A percentile compares a stretch with the other conserved stretches of the same genome.
phyloP scores from a whole-genome alignment of 2,329 filamentous ascomycete species.

The Trichophyton mentagrophytes region DNA sequence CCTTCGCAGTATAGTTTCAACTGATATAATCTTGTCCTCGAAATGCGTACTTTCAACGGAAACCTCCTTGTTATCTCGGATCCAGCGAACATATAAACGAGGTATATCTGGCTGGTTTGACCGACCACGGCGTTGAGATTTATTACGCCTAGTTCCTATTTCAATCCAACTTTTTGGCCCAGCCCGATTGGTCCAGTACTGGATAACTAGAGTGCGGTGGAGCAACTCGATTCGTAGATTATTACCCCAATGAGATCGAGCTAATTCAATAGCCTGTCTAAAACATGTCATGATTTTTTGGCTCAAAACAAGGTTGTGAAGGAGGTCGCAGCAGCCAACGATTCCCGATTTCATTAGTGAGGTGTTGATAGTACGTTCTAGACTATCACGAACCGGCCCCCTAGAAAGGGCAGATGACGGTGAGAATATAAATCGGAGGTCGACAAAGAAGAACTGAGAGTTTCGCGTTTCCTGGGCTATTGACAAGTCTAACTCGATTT shows the following conservation, averaged over 20 bases:
- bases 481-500: constrained; percentile 88
- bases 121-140: constrained; percentile 18
- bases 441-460: constrained; percentile 86
- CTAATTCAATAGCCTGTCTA: constrained; percentile 61
- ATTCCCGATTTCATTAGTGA: constrained; percentile 59
- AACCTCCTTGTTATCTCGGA: constrained; percentile 66
- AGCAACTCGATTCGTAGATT: constrained; percentile 65
- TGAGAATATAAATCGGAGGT: constrained; percentile 70
- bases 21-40: constrained; percentile 54
- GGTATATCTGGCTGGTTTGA: constrained; percentile 23
- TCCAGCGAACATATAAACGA: constrained; percentile 53
- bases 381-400: constrained; percentile 48
- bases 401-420: constrained; percentile 54
- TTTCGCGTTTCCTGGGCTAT: constrained; percentile 73
- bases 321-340: constrained; percentile 65
- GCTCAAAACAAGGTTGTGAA: constrained; percentile 79
- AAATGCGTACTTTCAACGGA: constrained; percentile 54
- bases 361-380: constrained; percentile 62
- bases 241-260: constrained; percentile 61
- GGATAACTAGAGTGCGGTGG: constrained; percentile 69
- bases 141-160: constrained; percentile 61
- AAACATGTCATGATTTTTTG: constrained; percentile 77
- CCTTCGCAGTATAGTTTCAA: constrained; percentile 59
- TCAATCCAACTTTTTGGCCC: constrained; percentile 82
- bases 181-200: constrained; percentile 71